A percentile compares a stretch with the other conserved stretches of the same genome.
Conservation (phyloP, 257 asterid species). For the Ophiorrhiza pumila region DNA sequence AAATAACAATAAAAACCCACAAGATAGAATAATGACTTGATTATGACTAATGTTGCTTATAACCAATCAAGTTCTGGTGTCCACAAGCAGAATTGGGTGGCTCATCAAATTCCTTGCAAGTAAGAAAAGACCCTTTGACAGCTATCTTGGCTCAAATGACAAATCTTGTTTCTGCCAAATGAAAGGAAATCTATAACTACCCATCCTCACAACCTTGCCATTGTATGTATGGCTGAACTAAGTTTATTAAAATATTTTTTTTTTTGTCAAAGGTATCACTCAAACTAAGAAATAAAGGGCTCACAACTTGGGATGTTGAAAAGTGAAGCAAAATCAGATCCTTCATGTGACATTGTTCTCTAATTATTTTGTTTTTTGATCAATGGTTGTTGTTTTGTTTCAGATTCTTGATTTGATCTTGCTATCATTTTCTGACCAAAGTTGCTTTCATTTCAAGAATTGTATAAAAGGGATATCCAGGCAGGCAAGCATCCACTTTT, state of each 20-base stretch:
- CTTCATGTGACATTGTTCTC: not conserved
- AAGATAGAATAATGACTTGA: too few species aligned
- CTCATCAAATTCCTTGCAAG: not conserved
- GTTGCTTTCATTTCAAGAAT: slow-evolving; percentile 8
- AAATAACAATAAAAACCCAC: not conserved
- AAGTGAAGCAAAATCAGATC: too few species aligned
- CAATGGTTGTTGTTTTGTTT: not conserved
- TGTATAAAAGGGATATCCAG: not conserved
- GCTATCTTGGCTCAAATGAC: not conserved
- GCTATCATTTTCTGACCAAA: not conserved
- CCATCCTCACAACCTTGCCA: not conserved
- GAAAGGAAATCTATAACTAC: not conserved
- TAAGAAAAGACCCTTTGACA: not conserved
- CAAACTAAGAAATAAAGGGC: too few species aligned
- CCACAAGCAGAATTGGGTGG: not conserved
- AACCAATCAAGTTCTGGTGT: too few species aligned
- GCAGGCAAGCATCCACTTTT: not conserved
- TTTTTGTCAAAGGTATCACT: too few species aligned
- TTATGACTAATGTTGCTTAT: not conserved
- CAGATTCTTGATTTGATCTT: not conserved
- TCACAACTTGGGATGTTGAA: too few species aligned
- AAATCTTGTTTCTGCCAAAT: not conserved
- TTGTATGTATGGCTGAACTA: too few species aligned
- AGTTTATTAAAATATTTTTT: too few species aligned
- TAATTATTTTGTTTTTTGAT: not conserved